Conservation (phyloP, 2,329 filamentous ascomycete genomes). For the Nannizziopsis arthrosporioides region DNA sequence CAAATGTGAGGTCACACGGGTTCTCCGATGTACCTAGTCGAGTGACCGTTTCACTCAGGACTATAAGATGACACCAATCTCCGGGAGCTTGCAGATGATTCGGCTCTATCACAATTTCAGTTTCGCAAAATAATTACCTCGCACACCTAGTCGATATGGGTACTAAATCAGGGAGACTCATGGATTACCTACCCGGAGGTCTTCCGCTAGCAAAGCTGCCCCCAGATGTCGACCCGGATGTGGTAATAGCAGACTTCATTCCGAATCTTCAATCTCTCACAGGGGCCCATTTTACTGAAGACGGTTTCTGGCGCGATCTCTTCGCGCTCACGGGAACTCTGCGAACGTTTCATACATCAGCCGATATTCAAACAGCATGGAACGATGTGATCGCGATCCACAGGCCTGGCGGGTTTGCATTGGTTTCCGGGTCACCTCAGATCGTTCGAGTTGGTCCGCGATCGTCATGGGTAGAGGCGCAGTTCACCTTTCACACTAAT, state of each 20-base stretch:
- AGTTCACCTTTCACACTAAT: slow-evolving; percentile 16
- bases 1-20: too few species aligned
- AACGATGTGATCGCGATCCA: slow-evolving; percentile 9
- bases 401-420: slow-evolving; percentile 9
- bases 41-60: too few species aligned
- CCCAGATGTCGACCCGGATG: slow-evolving; percentile 12
- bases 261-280: slow-evolving; percentile 8
- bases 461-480: slow-evolving; percentile 17
- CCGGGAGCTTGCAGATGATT: too few species aligned
- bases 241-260: slow-evolving; percentile 8
- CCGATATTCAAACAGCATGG: slow-evolving; percentile 17
- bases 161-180: background rate
- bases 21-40: too few species aligned
- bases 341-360: slow-evolving; percentile 18
- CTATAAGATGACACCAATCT: too few species aligned
- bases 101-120: background rate
- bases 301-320: slow-evolving; percentile 21
- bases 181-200: slow-evolving; percentile 17
- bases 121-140: background rate
- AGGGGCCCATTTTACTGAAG: slow-evolving; percentile 11
- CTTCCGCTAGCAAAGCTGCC: slow-evolving; percentile 16
- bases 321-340: slow-evolving; percentile 20
- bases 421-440: slow-evolving; percentile 11
- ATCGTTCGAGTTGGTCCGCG: slow-evolving; percentile 5
- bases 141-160: background rate